Percentiles rank a stretch among this genome's conserved stretches.
Evolutionary conservation across 768 basidiomycete genomes (phyloP).

Genomic region (Suillus sp.): DNA sequence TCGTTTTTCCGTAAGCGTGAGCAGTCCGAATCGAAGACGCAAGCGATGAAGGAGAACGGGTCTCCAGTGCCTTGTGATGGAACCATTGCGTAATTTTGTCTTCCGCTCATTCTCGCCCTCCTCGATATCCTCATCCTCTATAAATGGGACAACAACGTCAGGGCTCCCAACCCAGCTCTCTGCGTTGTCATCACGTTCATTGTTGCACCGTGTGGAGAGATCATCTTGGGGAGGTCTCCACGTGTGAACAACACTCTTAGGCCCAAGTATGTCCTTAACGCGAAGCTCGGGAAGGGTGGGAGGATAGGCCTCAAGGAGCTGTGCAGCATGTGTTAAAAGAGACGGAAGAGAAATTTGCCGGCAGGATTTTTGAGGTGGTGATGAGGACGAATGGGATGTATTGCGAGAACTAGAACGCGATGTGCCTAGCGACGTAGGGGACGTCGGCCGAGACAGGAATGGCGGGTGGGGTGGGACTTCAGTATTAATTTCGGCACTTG

Average conservation of each 20-base stretch:
- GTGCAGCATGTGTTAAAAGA: conserved; percentile 60
- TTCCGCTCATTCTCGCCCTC: conserved; percentile 36
- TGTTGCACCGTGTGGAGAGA: background rate
- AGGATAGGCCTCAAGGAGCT: conserved; percentile 58
- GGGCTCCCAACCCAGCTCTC: conserved; percentile 60
- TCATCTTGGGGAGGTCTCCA: conserved; percentile 52
- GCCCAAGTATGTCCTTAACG: conserved; percentile 69
- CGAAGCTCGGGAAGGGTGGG: conserved; percentile 57
- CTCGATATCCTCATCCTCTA: conserved; percentile 36
- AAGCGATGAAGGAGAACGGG: conserved; percentile 15
- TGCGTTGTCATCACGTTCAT: conserved; percentile 51
- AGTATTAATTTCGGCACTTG: conserved; percentile 15
- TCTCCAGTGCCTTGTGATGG: conserved; percentile 1
- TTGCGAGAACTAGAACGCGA: conserved; percentile 8
- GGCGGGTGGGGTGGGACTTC: conserved; percentile 9
- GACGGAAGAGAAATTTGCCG: conserved; percentile 43
- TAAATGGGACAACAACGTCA: conserved; percentile 52
- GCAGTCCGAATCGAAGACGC: conserved; percentile 24
- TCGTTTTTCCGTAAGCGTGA: conserved; percentile 32
- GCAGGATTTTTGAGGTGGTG: conserved; percentile 13
- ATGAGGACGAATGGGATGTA: conserved; percentile 7
- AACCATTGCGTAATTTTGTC: conserved; percentile 11
- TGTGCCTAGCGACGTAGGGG: background rate
- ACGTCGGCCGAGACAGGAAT: conserved; percentile 3
- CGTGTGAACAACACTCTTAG: conserved; percentile 73